These are phyloP conservation scores for Kondoa subrosea DNA, from an alignment of 768 basidiomycete genomes.

Conservation along the genomic window DNA sequence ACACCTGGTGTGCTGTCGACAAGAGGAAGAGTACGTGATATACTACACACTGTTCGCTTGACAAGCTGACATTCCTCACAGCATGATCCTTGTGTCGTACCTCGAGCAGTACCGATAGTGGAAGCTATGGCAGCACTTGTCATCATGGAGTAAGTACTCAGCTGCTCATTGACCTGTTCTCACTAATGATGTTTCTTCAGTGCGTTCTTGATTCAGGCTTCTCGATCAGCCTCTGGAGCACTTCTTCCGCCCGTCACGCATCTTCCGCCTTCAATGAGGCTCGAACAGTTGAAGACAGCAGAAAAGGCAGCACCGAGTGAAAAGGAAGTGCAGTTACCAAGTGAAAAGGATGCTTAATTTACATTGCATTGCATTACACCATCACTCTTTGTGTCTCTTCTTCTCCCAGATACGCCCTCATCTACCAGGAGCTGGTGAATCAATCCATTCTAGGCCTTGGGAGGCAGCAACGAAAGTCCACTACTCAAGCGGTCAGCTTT, in stretches of 20 bases:
- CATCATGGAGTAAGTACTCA: constrained; percentile 51
- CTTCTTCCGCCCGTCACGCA: constrained; percentile 71
- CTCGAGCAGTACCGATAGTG: constrained; percentile 55
- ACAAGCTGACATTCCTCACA: not conserved
- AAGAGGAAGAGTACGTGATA: constrained; percentile 72
- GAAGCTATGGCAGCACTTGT: constrained; percentile 95
- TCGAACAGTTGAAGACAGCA: constrained; percentile 37
- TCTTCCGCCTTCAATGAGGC: constrained; percentile 81
- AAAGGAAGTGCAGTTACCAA: constrained; percentile 15
- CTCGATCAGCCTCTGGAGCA: constrained; percentile 54
- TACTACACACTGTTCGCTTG: constrained; percentile 82
- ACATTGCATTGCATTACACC: no score
- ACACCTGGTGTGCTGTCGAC: constrained; percentile 73
- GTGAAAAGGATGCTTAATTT: constrained; percentile 10
- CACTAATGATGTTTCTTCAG: constrained; percentile 25
- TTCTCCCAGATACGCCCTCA: no score
- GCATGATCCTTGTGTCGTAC: constrained; percentile 86
- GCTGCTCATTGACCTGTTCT: not conserved
- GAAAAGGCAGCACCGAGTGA: constrained; percentile 20
- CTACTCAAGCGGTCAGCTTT: not conserved
- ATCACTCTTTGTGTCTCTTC: no score
- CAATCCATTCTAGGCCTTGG: not conserved
- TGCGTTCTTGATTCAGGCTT: constrained; percentile 70
- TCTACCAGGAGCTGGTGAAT: not conserved
- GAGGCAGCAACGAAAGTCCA: not conserved